These are phyloP conservation scores for Exophiala sp. DNA, from an alignment of 2,329 filamentous ascomycete genomes.

Conservation along the genomic window DNA sequence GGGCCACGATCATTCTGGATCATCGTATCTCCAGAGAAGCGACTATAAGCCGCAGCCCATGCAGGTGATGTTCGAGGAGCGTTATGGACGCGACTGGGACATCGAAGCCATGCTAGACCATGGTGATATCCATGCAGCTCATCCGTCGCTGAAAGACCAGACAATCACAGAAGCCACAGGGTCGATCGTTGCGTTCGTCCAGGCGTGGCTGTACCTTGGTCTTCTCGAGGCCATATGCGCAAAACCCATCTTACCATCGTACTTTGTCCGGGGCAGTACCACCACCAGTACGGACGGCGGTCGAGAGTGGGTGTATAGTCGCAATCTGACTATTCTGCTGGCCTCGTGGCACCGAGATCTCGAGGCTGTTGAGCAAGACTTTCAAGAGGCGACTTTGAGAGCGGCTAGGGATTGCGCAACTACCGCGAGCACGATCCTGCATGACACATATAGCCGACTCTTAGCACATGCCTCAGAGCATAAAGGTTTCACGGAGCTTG, in stretches of 20 bases:
- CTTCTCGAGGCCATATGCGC: neutral
- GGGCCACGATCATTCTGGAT: neutral
- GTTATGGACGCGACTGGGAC: neutral
- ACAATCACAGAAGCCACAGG: neutral
- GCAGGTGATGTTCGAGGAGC: neutral
- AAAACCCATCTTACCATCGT: neutral
- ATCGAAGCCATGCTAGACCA: neutral
- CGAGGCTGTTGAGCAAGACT: neutral
- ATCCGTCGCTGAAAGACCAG: neutral
- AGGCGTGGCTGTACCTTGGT: neutral
- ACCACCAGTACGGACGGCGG: neutral
- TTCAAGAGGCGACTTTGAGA: neutral
- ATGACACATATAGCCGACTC: neutral
- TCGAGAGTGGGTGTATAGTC: neutral
- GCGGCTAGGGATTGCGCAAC: neutral
- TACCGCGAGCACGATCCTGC: neutral
- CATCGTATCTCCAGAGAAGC: neutral
- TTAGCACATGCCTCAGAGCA: neutral
- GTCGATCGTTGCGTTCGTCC: neutral
- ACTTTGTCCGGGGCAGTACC: neutral
- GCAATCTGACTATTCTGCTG: neutral
- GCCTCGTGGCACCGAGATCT: neutral
- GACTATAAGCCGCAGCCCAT: neutral
- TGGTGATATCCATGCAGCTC: neutral
- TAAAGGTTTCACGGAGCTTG: neutral